Percentiles rank a stretch among this genome's conserved stretches.
Evolutionary conservation across 495 filamentous ascomycete species (phyloP).

Genomic region (Xylaria bambusicola): DNA sequence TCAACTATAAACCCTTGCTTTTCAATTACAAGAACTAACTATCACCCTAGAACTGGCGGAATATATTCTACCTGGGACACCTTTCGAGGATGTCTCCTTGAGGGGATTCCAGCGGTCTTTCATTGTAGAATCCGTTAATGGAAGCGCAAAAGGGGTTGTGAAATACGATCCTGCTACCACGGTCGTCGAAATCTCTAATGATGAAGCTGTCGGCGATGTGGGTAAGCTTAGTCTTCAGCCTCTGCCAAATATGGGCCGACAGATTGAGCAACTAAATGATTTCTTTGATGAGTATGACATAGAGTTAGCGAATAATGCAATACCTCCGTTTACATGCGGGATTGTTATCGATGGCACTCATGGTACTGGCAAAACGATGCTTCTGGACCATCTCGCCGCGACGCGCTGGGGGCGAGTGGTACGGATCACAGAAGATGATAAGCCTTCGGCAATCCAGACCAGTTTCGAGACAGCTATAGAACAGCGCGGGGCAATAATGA

Average conservation of each 20-base stretch:
- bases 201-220: slow-evolving; percentile 17
- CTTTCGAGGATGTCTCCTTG: slow-evolving; percentile 48
- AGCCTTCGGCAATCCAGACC: slow-evolving; percentile 61
- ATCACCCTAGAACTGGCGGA: slow-evolving; percentile 41
- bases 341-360: slow-evolving; percentile 80
- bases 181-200: slow-evolving; percentile 35
- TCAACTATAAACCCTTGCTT: not conserved
- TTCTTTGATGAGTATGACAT: slow-evolving; percentile 61
- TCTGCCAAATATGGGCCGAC: slow-evolving; percentile 65
- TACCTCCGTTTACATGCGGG: slow-evolving; percentile 46
- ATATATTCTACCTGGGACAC: slow-evolving; percentile 50
- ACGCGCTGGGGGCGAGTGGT: slow-evolving; percentile 70
- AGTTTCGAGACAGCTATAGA: slow-evolving; percentile 71
- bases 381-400: slow-evolving; percentile 66
- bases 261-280: slow-evolving; percentile 66
- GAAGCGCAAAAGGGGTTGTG: slow-evolving; percentile 37
- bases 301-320: slow-evolving; percentile 32
- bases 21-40: slow-evolving; percentile 12
- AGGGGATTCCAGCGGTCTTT: slow-evolving; percentile 51
- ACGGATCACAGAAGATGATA: slow-evolving; percentile 57
- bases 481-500: slow-evolving; percentile 70
- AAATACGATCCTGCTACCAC: slow-evolving; percentile 42
- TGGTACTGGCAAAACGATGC: slow-evolving; percentile 77
- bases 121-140: slow-evolving; percentile 48
- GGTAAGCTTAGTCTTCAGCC: slow-evolving; percentile 46